phyloP scores from a whole-genome alignment of 1,284 basidiomycete genomes.

The Lentinula novae-zelandiae region DNA sequence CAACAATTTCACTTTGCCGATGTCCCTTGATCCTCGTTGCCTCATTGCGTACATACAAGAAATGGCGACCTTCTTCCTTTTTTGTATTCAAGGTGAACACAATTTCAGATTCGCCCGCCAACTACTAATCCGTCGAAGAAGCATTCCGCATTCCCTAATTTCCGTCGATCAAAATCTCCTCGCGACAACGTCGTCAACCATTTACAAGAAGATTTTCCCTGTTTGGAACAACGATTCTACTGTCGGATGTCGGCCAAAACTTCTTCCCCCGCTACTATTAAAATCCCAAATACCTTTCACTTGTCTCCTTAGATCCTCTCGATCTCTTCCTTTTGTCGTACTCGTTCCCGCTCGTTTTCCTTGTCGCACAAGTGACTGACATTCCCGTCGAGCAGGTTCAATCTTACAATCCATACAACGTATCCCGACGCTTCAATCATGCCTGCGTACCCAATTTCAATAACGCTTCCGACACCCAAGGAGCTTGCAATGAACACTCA shows the following conservation, averaged over 20 bases:
- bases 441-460: neutral
- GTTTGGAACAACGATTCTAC: neutral
- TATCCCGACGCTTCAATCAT: neutral
- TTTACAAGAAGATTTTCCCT: neutral
- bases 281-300: neutral
- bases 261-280: neutral
- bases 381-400: neutral
- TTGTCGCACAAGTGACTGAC: neutral
- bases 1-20: too few relatives aligned
- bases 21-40: too few relatives aligned
- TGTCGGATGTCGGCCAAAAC: neutral
- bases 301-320: neutral
- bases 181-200: neutral
- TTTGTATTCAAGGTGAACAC: neutral
- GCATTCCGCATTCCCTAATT: neutral
- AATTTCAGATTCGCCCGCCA: too few relatives aligned
- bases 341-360: neutral
- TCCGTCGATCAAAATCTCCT: neutral
- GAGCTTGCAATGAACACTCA: conserved; percentile 8
- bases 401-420: too few relatives aligned
- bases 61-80: conserved; percentile 2
- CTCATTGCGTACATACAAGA: too few relatives aligned
- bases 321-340: neutral
- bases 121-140: too few relatives aligned
- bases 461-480: conserved; percentile 9